These are phyloP conservation scores for Ophiostoma ips DNA, from an alignment of 2,329 filamentous ascomycete species.

Conservation along the genomic window DNA sequence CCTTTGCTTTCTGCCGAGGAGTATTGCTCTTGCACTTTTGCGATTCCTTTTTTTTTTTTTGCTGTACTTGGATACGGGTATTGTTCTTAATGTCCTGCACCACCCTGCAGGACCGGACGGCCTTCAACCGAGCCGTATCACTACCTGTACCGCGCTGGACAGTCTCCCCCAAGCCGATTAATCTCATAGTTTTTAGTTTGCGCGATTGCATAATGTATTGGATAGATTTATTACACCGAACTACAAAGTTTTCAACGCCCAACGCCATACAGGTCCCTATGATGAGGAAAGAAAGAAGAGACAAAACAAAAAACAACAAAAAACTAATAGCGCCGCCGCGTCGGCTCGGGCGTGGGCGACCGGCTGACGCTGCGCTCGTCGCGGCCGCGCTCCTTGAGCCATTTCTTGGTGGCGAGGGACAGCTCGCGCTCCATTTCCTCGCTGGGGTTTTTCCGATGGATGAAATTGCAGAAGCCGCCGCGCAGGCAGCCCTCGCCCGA, in stretches of 20 bases:
- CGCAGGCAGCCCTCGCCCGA: constrained; percentile 89
- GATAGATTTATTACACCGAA: too few relatives aligned
- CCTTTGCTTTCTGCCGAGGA: too few relatives aligned
- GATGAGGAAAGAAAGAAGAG: background rate
- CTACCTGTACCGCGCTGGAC: too few relatives aligned
- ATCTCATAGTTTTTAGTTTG: too few relatives aligned
- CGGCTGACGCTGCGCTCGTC: constrained; percentile 71
- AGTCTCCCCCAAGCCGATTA: too few relatives aligned
- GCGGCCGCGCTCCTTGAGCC: constrained; percentile 70
- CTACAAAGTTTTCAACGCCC: too few relatives aligned
- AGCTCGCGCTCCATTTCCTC: constrained; percentile 81
- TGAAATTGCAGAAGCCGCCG: constrained; percentile 98
- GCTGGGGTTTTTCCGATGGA: constrained; percentile 89
- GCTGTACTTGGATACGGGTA: too few relatives aligned
- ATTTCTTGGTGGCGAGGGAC: constrained; percentile 86
- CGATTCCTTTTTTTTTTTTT: too few relatives aligned
- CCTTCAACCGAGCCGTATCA: too few relatives aligned
- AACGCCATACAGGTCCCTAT: background rate
- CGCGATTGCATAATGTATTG: background rate
- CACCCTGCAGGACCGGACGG: too few relatives aligned
- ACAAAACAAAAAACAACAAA: background rate
- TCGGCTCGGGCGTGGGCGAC: constrained; percentile 77
- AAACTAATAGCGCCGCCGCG: constrained; percentile 47
- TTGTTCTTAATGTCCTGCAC: too few relatives aligned
- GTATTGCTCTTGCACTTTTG: background rate